Percentiles rank a stretch among this genome's conserved stretches.
Conservation (phyloP, 2,329 filamentous ascomycete genomes). For the Ophiostoma triangulosporum region DNA sequence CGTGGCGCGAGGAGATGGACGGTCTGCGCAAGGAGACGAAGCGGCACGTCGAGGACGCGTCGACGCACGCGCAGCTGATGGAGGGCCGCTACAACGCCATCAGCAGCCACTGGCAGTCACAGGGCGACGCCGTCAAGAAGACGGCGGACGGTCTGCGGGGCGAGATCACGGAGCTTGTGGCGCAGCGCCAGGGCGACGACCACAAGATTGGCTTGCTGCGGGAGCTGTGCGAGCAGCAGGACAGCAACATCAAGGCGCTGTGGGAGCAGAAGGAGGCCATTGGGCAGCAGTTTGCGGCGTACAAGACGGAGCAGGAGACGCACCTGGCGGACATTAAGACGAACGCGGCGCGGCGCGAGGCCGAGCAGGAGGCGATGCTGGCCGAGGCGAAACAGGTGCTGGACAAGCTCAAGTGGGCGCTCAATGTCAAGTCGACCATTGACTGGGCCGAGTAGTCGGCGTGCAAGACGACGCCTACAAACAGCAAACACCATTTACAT, state of each 20-base stretch:
- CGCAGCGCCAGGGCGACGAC: constrained; percentile 45
- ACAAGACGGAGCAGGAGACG: constrained; percentile 51
- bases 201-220: constrained; percentile 50
- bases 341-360: constrained; percentile 42
- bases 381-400: constrained; percentile 46
- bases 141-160: constrained; percentile 34
- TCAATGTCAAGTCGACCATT: constrained; percentile 51
- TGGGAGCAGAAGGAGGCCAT: constrained; percentile 50
- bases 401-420: constrained; percentile 58
- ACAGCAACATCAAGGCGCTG: constrained; percentile 50
- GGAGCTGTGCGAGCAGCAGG: constrained; percentile 60
- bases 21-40: constrained; percentile 45
- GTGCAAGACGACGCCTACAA: background rate
- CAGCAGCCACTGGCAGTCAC: constrained; percentile 51
- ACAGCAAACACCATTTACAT: background rate
- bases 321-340: constrained; percentile 45
- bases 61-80: constrained; percentile 50
- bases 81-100: constrained; percentile 58
- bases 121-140: constrained; percentile 46
- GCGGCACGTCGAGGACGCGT: constrained; percentile 51
- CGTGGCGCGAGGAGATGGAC: constrained; percentile 51
- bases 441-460: constrained; percentile 34
- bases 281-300: constrained; percentile 43
- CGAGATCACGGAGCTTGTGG: constrained; percentile 41
- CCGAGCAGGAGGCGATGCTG: constrained; percentile 46